These are phyloP conservation scores for Entomortierella parvispora DNA, from an alignment of 192 early-diverging fungal genomes.

Conservation along the genomic window DNA sequence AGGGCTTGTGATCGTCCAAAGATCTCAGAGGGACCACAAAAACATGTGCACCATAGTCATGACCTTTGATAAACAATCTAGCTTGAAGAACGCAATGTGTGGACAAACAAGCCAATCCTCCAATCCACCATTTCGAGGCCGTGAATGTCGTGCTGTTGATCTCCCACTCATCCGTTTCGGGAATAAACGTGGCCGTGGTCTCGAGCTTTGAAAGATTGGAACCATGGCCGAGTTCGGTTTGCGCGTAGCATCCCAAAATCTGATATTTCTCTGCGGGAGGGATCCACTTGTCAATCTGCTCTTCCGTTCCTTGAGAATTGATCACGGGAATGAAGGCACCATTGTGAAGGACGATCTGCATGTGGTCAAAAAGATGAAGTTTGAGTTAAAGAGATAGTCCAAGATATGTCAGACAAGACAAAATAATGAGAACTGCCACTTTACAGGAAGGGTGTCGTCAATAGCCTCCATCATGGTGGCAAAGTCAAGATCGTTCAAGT, in stretches of 20 bases:
- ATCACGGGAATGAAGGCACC: slow-evolving; percentile 80
- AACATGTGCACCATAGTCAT: slow-evolving; percentile 65
- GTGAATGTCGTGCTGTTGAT: slow-evolving; percentile 80
- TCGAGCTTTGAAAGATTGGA: slow-evolving; percentile 84
- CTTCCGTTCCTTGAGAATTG: slow-evolving; percentile 68
- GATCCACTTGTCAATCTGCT: slow-evolving; percentile 77
- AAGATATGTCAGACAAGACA: not conserved
- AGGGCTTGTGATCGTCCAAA: slow-evolving; percentile 64
- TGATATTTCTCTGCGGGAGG: slow-evolving; percentile 68
- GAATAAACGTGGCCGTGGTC: slow-evolving; percentile 82
- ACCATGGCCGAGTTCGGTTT: slow-evolving; percentile 75
- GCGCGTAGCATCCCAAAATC: slow-evolving; percentile 84
- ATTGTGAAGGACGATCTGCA: slow-evolving; percentile 18
- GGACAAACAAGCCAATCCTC: slow-evolving; percentile 70
- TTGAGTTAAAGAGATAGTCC: not conserved
- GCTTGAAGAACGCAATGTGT: slow-evolving; percentile 70
- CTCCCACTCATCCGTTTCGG: slow-evolving; percentile 85
- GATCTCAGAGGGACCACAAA: slow-evolving; percentile 69
- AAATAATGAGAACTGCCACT: not conserved
- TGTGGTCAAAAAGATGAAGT: not conserved
- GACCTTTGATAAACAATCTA: slow-evolving; percentile 60
- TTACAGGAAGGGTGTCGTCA: slow-evolving; percentile 19
- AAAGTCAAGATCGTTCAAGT: slow-evolving; percentile 26
- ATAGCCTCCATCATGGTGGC: slow-evolving; percentile 24
- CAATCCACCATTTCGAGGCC: slow-evolving; percentile 70